Evolutionary conservation across 257 asterid species (phyloP).

Genomic region (Gentiana macrophylla): DNA sequence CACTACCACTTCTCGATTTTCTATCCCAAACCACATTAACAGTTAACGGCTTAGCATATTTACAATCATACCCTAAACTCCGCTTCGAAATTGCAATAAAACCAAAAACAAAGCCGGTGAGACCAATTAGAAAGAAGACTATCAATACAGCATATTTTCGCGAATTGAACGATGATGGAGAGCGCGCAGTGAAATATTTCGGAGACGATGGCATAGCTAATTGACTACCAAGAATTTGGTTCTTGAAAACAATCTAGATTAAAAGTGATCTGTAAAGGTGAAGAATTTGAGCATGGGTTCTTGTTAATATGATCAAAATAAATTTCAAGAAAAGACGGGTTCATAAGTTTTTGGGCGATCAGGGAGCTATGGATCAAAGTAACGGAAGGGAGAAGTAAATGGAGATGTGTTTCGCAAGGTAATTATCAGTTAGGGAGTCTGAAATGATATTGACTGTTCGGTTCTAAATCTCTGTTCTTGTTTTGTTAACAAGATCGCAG

Average conservation of each 20-base stretch:
- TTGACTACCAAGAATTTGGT: not conserved
- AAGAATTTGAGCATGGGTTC: constrained; percentile 1
- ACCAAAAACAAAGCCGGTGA: constrained; percentile 47
- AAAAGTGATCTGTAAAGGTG: not conserved
- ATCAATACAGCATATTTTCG: constrained; percentile 44
- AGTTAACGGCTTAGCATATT: constrained; percentile 42
- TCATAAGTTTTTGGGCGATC: too few relatives aligned
- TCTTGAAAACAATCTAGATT: not conserved
- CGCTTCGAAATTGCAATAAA: constrained; percentile 35
- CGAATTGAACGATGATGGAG: constrained; percentile 23
- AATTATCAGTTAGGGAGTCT: too few relatives aligned
- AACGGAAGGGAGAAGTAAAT: too few relatives aligned
- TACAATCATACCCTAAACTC: constrained; percentile 32
- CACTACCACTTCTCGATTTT: constrained; percentile 16
- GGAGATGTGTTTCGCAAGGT: too few relatives aligned
- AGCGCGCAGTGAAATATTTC: constrained; percentile 58
- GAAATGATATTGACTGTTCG: too few relatives aligned
- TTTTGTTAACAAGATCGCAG: too few relatives aligned
- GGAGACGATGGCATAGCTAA: constrained; percentile 73
- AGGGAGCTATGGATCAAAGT: too few relatives aligned
- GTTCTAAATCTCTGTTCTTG: too few relatives aligned
- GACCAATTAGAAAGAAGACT: constrained; percentile 36
- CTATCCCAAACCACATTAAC: constrained; percentile 82
- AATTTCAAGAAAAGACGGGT: too few relatives aligned
- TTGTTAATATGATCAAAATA: not conserved